phyloP scores from a whole-genome alignment of 495 filamentous ascomycete species.

The Annulohypoxylon bovei region DNA sequence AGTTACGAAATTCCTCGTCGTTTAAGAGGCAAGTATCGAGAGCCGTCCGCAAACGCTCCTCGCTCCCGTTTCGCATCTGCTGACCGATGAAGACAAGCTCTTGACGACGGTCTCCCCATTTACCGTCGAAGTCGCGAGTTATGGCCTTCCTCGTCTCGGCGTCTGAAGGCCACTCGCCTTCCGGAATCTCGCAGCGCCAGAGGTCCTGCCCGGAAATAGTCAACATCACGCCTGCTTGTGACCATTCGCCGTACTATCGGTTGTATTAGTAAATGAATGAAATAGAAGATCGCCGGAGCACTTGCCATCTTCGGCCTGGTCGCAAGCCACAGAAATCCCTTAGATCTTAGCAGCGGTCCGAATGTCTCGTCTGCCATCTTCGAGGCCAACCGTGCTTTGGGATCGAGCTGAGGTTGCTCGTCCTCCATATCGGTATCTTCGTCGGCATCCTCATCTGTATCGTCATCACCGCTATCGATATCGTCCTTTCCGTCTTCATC shows the following conservation, averaged over 20 bases:
- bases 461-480: conserved; percentile 21
- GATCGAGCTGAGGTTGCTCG: conserved; percentile 39
- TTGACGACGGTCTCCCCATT: conserved; percentile 68
- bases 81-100: conserved; percentile 70
- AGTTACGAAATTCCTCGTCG: conserved; percentile 59
- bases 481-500: conserved; percentile 48
- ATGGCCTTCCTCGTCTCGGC: conserved; percentile 32
- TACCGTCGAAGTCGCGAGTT: conserved; percentile 47
- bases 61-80: conserved; percentile 51
- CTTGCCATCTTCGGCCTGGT: conserved; percentile 33
- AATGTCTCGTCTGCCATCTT: conserved; percentile 46
- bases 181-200: conserved; percentile 62
- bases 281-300: not conserved
- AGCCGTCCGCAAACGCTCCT: conserved; percentile 49
- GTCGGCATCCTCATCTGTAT: not conserved
- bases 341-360: conserved; percentile 45
- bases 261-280: conserved; percentile 51
- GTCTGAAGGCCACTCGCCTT: conserved; percentile 53
- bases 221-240: conserved; percentile 68
- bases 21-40: conserved; percentile 63
- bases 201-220: conserved; percentile 62
- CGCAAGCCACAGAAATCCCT: conserved; percentile 45
- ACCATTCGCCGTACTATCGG: conserved; percentile 62
- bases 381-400: conserved; percentile 40
- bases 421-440: conserved; percentile 32